These are phyloP conservation scores for Paraphoma sp. DNA, from an alignment of 2,329 filamentous ascomycete genomes.

Conservation along the genomic window DNA sequence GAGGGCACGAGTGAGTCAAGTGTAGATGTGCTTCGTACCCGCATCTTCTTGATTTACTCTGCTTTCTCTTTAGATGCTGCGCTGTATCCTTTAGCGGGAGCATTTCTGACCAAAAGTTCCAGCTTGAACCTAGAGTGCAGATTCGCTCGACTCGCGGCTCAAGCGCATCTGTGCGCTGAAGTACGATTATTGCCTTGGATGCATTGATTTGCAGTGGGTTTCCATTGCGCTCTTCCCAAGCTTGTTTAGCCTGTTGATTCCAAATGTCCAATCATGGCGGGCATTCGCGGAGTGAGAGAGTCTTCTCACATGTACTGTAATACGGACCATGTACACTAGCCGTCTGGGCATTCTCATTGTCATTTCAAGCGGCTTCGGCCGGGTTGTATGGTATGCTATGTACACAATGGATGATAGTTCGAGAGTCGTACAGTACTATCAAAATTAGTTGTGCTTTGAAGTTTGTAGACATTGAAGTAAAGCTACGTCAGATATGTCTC, in stretches of 20 bases:
- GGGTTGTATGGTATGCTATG: too few relatives aligned
- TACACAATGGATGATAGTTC: too few relatives aligned
- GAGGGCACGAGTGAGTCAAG: slow-evolving; percentile 38
- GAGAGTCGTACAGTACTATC: too few relatives aligned
- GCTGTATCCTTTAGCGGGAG: not conserved
- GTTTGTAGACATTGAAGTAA: too few relatives aligned
- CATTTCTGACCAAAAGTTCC: not conserved
- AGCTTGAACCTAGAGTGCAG: not conserved
- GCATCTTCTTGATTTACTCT: not conserved
- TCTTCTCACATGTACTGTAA: not conserved
- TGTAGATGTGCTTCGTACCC: slow-evolving; percentile 14
- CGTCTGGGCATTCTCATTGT: not conserved
- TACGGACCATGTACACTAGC: slow-evolving; percentile 3
- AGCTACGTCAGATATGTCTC: too few relatives aligned
- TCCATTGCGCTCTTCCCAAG: too few relatives aligned
- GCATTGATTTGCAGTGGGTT: not conserved
- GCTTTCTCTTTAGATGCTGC: not conserved
- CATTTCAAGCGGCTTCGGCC: too few relatives aligned
- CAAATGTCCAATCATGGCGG: too few relatives aligned
- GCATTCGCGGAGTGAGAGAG: too few relatives aligned
- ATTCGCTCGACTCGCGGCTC: not conserved
- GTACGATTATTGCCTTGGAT: not conserved
- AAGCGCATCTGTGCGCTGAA: not conserved
- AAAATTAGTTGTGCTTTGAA: too few relatives aligned
- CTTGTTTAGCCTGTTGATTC: too few relatives aligned